Evolutionary conservation across 2,329 filamentous ascomycete species (phyloP), one percentile per base, ranked within the genome.

Genomic region (Phialophora tarda): DNA sequence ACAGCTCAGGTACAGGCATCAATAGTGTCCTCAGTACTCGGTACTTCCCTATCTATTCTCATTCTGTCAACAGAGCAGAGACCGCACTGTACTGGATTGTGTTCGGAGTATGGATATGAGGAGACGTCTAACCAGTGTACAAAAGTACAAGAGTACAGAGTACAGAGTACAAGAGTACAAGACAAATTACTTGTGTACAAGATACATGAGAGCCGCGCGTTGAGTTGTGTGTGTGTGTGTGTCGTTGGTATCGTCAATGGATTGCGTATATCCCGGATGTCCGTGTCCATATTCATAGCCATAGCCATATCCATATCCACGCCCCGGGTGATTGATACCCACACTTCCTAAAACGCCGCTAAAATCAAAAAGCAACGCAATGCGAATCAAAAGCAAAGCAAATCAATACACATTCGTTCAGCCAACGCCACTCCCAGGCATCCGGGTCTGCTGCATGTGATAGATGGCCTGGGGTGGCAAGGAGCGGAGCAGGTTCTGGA

Each of bases 381-480:
- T 1, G 28, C 28, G 8, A 30, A 7, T 1, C 28, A 30, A 30
- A 30, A 7, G 5, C 28, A 30, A 1, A 2, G 1, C 6, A 30
- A 30, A 34, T 34, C 32, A 34, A 34, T 34, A 34, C 24, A 2
- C 1, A 6, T 53, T 66, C 57, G 64, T 4, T 66, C 57, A 66
- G 2, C 63, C 61, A 44, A 59, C 51, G 57, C 56, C 61, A 63
- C 63, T 50, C n/a, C 60, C 64, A 60, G 59, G 58, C 58, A 62
- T 61, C 65, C 53, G 60, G 7, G 23, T 44, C 50, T 62, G 38
- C 50, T 62, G 38, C 38, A 62, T 56, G 32, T 66, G 53, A 58
- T 65, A 71, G 12, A 71, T 55, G 24, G 62, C 55, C 38, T 67
- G 67, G 7, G 64, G 66, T 47, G 69, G 69, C 66, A 71, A 60